These are phyloP conservation scores for Lagenidium giganteum DNA, from an alignment of 352 stramenopile species.

Conservation along the genomic window DNA sequence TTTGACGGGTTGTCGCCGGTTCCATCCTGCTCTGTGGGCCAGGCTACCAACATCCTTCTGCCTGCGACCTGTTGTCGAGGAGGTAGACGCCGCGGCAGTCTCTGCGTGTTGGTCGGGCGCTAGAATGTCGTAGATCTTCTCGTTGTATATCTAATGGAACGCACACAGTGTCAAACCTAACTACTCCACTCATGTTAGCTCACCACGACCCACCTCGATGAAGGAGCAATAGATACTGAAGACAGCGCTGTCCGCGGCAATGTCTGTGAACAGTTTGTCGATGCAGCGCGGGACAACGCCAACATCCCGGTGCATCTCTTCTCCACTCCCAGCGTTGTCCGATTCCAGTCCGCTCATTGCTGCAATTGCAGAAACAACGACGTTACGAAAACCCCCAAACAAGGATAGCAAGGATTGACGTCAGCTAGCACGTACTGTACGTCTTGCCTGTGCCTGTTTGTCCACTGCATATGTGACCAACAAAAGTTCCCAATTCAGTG, in stretches of 20 bases:
- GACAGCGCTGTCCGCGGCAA: conserved; percentile 18
- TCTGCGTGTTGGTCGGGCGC: conserved; percentile 12
- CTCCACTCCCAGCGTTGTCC: conserved; percentile 5
- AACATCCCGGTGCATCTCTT: conserved; percentile 21
- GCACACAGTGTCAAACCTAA: background rate
- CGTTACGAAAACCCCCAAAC: background rate
- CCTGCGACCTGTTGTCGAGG: background rate
- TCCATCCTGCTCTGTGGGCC: conserved; percentile 43
- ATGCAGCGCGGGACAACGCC: conserved; percentile 59
- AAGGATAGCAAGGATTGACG: background rate
- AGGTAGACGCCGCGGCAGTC: background rate
- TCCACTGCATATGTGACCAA: conserved; percentile 28
- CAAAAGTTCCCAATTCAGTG: no score
- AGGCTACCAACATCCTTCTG: background rate
- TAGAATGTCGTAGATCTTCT: conserved; percentile 75
- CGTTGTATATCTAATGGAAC: conserved; percentile 61
- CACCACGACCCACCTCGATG: conserved; percentile 61
- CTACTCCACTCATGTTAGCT: background rate
- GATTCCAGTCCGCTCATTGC: conserved; percentile 59
- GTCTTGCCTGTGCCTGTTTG: conserved; percentile 72
- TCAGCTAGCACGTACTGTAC: conserved; percentile 50
- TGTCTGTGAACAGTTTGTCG: conserved; percentile 41
- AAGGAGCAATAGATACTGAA: conserved; percentile 65
- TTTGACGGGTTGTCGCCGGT: conserved; percentile 34
- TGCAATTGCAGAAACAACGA: conserved; percentile 5